Evolutionary conservation across 2,329 filamentous ascomycete genomes (phyloP), one percentile per base, ranked within the genome.

Genomic region (Colletotrichum sp.): DNA sequence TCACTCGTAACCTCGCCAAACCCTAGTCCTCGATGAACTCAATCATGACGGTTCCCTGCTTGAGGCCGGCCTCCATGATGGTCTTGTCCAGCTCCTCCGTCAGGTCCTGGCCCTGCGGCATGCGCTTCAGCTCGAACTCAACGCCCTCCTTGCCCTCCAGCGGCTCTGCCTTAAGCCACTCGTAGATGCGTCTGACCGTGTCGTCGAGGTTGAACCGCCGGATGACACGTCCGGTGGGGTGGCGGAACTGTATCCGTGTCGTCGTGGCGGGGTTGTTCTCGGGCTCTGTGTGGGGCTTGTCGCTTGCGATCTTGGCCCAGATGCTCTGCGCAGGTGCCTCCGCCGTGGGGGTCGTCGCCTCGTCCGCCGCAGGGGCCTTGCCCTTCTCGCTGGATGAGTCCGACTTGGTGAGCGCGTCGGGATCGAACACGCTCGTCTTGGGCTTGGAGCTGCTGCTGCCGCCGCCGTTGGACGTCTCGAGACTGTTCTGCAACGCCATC

Each of bases 11-110:
- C 15, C 36, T 26, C 39, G 12, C 10, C 62, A 26, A n/a, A 18
- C 18, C 32, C 36, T 79, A 87, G 34, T 91, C 89, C 83, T 95
- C 93, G 73, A 95, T 85, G 81, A 96, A 98, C 84, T 98, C 97
- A 79, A 99, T 93, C 95, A 98, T 98, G 9, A 99, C 94, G 0
- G 96, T 98, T 5, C 94, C 96, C 82, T 98, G 96, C 88, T 97
- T 98, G 80, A 99, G 85, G 0, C 96, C 95, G 0, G 94, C 95
- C 81, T 95, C 93, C 79, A 92, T 92, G 76, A 99, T 94, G 1
- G 92, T 95, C 78, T 90, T 87, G 64, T 96, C 93, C 65, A 98
- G 87, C 71, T 89, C 86, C 21, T 94, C 93, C 57, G 98, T 94
- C 75, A 99, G 86, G 81, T 99, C 97, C 82, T 93, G 94, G 64